A percentile compares a stretch with the other conserved stretches of the same genome.
Evolutionary conservation across 2,329 filamentous ascomycete genomes (phyloP).

Genomic region (Neonectria punicea): DNA sequence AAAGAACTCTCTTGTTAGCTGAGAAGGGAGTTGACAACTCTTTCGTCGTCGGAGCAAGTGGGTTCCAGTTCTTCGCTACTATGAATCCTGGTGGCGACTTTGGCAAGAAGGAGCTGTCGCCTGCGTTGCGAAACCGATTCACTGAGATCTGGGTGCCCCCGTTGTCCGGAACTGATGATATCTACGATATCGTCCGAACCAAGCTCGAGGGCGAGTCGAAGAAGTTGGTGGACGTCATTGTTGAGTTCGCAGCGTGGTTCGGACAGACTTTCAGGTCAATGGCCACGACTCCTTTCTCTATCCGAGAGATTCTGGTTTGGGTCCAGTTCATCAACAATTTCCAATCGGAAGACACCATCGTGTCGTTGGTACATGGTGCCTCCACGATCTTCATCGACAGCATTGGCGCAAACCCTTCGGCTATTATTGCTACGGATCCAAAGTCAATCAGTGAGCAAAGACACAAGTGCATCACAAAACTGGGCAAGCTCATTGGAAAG

Average conservation of each 20-base stretch:
- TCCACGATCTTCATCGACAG: slow-evolving; percentile 97
- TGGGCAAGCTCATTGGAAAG: slow-evolving; percentile 71
- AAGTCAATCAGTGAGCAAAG: slow-evolving; percentile 78
- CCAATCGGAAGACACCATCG: slow-evolving; percentile 55
- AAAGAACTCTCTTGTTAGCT: slow-evolving; percentile 85
- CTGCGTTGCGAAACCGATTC: slow-evolving; percentile 93
- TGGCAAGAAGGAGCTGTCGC: slow-evolving; percentile 96
- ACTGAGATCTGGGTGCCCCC: slow-evolving; percentile 99
- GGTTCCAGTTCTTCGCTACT: slow-evolving; percentile 96
- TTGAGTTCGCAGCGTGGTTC: slow-evolving; percentile 94
- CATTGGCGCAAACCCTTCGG: slow-evolving; percentile 93
- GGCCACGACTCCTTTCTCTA: slow-evolving; percentile 81
- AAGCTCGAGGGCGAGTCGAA: slow-evolving; percentile 72
- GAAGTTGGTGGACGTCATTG: slow-evolving; percentile 73
- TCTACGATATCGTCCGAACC: slow-evolving; percentile 83
- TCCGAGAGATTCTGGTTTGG: slow-evolving; percentile 94
- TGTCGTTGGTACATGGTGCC: slow-evolving; percentile 80
- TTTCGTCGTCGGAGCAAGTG: slow-evolving; percentile 76
- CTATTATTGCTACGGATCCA: slow-evolving; percentile 78
- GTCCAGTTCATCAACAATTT: slow-evolving; percentile 88
- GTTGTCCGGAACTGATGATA: slow-evolving; percentile 84
- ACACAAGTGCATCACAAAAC: slow-evolving; percentile 75
- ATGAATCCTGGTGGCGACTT: slow-evolving; percentile 99
- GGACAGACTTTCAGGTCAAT: slow-evolving; percentile 81
- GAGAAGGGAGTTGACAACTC: slow-evolving; percentile 92